A percentile compares a stretch with the other conserved stretches of the same genome.
phyloP scores from a whole-genome alignment of 805 yeast species.

The Kurtzmaniella fragi region DNA sequence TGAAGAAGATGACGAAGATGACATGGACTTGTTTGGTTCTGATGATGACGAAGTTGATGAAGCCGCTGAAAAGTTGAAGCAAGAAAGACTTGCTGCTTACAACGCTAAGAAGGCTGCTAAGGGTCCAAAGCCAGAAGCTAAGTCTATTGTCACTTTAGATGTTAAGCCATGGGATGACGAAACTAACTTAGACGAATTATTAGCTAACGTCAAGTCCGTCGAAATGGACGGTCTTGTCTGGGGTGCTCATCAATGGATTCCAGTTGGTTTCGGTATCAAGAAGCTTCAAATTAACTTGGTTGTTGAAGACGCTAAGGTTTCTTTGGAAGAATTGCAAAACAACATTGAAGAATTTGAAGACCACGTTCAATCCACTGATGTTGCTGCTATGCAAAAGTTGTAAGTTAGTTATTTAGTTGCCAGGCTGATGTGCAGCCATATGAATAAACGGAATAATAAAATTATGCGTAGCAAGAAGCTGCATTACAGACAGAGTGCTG shows the following conservation, averaged over 20 bases:
- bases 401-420: conserved; percentile 36
- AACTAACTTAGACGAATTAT: conserved; percentile 86
- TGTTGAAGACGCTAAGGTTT: conserved; percentile 94
- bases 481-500: too few relatives aligned
- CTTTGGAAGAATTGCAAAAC: conserved; percentile 82
- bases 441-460: too few relatives aligned
- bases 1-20: conserved; percentile 83
- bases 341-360: conserved; percentile 89
- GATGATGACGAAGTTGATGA: conserved; percentile 92
- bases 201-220: conserved; percentile 80
- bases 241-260: conserved; percentile 97
- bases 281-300: conserved; percentile 98
- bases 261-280: conserved; percentile 99
- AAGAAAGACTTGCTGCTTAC: conserved; percentile 96
- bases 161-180: conserved; percentile 99
- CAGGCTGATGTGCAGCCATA: too few relatives aligned
- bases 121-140: conserved; percentile 98
- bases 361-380: conserved; percentile 97
- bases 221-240: conserved; percentile 91
- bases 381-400: conserved; percentile 98
- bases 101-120: conserved; percentile 95
- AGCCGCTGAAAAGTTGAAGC: conserved; percentile 96
- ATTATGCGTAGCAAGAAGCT: too few relatives aligned
- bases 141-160: conserved; percentile 93
- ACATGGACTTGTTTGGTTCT: conserved; percentile 92